Percentiles rank a stretch among this genome's conserved stretches.
These are phyloP conservation scores for Penicillium paxilli DNA, from an alignment of 495 filamentous ascomycete species.

Conservation along the genomic window DNA sequence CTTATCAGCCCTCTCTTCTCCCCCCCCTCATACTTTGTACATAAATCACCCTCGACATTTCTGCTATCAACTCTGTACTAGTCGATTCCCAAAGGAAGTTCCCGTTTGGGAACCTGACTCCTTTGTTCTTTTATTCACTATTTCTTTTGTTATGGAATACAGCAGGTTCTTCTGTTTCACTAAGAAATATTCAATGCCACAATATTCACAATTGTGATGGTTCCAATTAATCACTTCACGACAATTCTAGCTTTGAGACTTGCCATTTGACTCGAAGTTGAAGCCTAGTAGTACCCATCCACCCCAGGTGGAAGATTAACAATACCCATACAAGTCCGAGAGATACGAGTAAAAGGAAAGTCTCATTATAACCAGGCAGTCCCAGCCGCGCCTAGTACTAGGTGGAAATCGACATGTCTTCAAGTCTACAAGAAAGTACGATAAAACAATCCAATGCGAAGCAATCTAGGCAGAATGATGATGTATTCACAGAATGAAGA, in stretches of 20 bases:
- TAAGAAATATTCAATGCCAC: constrained; percentile 7
- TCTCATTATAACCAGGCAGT: too few relatives aligned
- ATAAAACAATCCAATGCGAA: too few relatives aligned
- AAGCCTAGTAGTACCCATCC: too few relatives aligned
- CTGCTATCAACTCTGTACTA: constrained; percentile 37
- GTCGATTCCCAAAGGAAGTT: constrained; percentile 29
- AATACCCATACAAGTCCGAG: too few relatives aligned
- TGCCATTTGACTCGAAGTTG: too few relatives aligned
- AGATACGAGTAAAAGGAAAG: too few relatives aligned
- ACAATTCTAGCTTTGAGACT: too few relatives aligned
- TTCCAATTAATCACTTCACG: too few relatives aligned
- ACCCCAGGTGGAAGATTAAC: too few relatives aligned
- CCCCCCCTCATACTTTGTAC: constrained; percentile 34
- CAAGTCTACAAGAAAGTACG: too few relatives aligned
- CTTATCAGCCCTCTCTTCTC: constrained; percentile 13
- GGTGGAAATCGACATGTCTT: too few relatives aligned
- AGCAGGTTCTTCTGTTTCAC: constrained; percentile 22
- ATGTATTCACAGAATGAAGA: constrained; percentile 33
- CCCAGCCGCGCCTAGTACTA: too few relatives aligned
- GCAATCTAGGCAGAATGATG: constrained; percentile 19
- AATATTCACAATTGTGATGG: background rate
- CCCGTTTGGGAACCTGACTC: constrained; percentile 10
- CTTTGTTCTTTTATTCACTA: constrained; percentile 20
- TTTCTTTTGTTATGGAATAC: constrained; percentile 28
- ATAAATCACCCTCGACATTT: constrained; percentile 29